phyloP scores from a whole-genome alignment of 352 stramenopile genomes.

The Phytophthora syringae region DNA sequence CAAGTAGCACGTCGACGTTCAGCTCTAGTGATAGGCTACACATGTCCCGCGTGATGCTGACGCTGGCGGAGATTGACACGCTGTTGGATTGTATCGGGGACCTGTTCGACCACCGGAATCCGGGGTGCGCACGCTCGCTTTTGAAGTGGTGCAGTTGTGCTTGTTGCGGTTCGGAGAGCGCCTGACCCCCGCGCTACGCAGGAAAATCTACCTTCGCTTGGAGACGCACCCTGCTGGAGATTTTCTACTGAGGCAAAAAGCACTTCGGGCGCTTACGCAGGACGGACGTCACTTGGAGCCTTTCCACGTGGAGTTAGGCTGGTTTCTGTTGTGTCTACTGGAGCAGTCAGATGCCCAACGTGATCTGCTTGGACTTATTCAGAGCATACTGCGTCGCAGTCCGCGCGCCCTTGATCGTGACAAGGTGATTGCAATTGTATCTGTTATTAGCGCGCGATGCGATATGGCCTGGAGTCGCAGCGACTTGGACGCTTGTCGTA shows the following conservation, averaged over 20 bases:
- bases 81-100: conserved; percentile 73
- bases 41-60: conserved; percentile 21
- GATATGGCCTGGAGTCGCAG: conserved; percentile 76
- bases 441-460: conserved; percentile 66
- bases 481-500: conserved; percentile 77
- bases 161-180: conserved; percentile 63
- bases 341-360: conserved; percentile 84
- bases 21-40: conserved; percentile 22
- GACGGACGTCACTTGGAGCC: conserved; percentile 72
- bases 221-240: conserved; percentile 57
- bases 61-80: conserved; percentile 56
- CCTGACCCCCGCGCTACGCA: conserved; percentile 48
- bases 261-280: conserved; percentile 64
- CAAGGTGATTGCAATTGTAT: conserved; percentile 75
- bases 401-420: conserved; percentile 62
- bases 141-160: conserved; percentile 78
- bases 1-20: conserved; percentile 23
- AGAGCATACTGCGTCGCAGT: conserved; percentile 73
- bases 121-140: conserved; percentile 73
- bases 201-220: conserved; percentile 64
- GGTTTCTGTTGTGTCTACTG: conserved; percentile 76
- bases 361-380: conserved; percentile 76
- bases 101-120: conserved; percentile 76
- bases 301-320: conserved; percentile 75
- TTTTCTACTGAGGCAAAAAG: conserved; percentile 68